These are phyloP conservation scores for Sclerospora graminicola DNA, from an alignment of 352 stramenopile genomes.

Conservation along the genomic window DNA sequence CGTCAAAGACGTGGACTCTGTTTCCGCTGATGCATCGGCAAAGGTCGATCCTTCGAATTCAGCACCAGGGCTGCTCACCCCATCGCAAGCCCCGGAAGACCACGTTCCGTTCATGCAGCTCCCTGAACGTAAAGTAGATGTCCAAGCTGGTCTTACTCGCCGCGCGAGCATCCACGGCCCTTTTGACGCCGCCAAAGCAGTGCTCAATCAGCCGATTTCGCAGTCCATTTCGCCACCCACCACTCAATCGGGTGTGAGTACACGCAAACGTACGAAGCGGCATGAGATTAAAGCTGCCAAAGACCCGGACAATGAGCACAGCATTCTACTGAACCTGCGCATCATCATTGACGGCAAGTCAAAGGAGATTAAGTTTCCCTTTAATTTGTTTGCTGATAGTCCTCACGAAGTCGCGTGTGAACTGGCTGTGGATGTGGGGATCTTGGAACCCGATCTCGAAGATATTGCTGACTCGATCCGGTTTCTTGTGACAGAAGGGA, in stretches of 20 bases:
- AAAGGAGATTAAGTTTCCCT: slow-evolving; percentile 95
- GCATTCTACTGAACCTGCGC: slow-evolving; percentile 84
- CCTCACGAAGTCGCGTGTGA: slow-evolving; percentile 91
- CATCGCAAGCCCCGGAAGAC: slow-evolving; percentile 12
- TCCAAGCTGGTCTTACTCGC: slow-evolving; percentile 12
- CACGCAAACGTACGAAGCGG: slow-evolving; percentile 53
- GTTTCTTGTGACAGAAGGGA: slow-evolving; percentile 78
- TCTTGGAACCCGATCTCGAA: slow-evolving; percentile 86
- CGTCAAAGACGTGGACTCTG: slow-evolving; percentile 17
- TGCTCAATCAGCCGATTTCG: slow-evolving; percentile 5
- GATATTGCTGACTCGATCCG: slow-evolving; percentile 91
- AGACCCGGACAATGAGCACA: slow-evolving; percentile 73
- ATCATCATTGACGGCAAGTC: slow-evolving; percentile 86
- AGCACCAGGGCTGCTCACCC: slow-evolving; percentile 23
- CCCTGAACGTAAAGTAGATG: slow-evolving; percentile 20
- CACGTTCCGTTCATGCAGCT: slow-evolving; percentile 23
- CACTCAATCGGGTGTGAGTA: slow-evolving; percentile 2
- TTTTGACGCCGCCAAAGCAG: slow-evolving; percentile 6
- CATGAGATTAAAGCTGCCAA: slow-evolving; percentile 79
- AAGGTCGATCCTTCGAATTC: slow-evolving; percentile 18
- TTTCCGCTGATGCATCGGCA: slow-evolving; percentile 13
- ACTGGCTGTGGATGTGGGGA: slow-evolving; percentile 90
- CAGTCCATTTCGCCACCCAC: slow-evolving; percentile 1
- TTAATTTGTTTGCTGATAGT: slow-evolving; percentile 92
- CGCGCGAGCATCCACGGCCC: slow-evolving; percentile 25